Evolutionary conservation across 139 green algal species (phyloP).

Genomic region (Deuterostichococcus epilithicus): DNA sequence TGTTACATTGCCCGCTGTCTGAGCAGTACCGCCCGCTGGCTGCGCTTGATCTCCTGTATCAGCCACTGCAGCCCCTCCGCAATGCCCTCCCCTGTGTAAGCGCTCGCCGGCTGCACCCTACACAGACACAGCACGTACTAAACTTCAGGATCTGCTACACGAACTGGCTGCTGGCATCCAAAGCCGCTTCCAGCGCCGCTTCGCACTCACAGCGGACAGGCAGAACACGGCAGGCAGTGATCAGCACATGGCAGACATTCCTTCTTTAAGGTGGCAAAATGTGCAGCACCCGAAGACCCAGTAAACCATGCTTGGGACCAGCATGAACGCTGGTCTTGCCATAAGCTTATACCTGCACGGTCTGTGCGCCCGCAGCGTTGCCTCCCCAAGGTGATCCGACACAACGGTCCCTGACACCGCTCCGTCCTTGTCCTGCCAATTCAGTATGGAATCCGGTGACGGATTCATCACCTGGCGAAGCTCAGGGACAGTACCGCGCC

Average conservation of each 20-base stretch:
- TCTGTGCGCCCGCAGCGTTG: constrained; percentile 15
- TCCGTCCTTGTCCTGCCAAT: constrained; percentile 29
- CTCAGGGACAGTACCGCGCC: too few species aligned
- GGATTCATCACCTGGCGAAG: too few species aligned
- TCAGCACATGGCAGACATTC: too few species aligned
- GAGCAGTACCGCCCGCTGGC: constrained; percentile 37
- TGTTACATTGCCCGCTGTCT: constrained; percentile 4
- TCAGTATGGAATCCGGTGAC: neutral
- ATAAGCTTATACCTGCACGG: neutral
- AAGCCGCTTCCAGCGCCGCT: too few species aligned
- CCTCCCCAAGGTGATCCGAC: constrained; percentile 52
- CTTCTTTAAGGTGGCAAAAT: too few species aligned
- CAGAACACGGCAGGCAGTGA: too few species aligned
- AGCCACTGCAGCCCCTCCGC: constrained; percentile 81
- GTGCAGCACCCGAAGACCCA: too few species aligned
- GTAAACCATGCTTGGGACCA: too few species aligned
- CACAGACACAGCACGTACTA: neutral
- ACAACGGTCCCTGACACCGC: constrained; percentile 41
- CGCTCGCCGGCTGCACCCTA: constrained; percentile 62
- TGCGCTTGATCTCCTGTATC: constrained; percentile 65
- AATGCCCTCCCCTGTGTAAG: constrained; percentile 69
- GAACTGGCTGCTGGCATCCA: too few species aligned
- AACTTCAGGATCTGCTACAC: too few species aligned
- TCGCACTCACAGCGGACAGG: too few species aligned
- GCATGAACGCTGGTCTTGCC: too few species aligned